A percentile compares a stretch with the other conserved stretches of the same genome.
Conservation (phyloP, 106 monocot species). For the Cymbidium sinense region DNA sequence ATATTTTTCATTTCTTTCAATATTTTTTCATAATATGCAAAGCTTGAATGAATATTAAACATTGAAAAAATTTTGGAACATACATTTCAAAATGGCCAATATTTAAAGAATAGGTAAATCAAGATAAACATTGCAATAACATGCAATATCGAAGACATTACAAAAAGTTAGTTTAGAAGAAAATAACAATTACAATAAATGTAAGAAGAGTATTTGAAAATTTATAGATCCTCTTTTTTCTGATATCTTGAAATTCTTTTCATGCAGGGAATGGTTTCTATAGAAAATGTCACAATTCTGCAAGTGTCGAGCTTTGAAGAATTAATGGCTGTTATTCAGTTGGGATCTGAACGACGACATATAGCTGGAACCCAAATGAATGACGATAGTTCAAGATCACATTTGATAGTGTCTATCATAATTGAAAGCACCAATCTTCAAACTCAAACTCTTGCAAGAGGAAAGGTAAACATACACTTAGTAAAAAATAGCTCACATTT, state of each 20-base stretch:
- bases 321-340: conserved; percentile 45
- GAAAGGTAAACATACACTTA: conserved; percentile 57
- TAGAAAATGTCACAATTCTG: conserved; percentile 80
- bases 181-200: too few relatives aligned
- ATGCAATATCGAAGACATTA: too few relatives aligned
- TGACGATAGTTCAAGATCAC: conserved; percentile 98
- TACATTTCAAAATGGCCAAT: too few relatives aligned
- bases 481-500: not conserved
- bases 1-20: too few relatives aligned
- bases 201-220: not conserved
- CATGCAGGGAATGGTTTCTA: conserved; percentile 80
- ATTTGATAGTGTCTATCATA: conserved; percentile 81
- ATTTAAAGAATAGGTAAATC: too few relatives aligned
- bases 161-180: too few relatives aligned
- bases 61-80: too few relatives aligned
- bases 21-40: too few relatives aligned
- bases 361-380: conserved; percentile 90
- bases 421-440: conserved; percentile 97
- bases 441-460: conserved; percentile 78
- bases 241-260: not conserved
- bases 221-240: not conserved
- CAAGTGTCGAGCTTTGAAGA: conserved; percentile 79
- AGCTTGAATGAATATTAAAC: too few relatives aligned
- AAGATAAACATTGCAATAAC: too few relatives aligned
- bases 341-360: conserved; percentile 81